phyloP scores from a whole-genome alignment of 768 basidiomycete genomes.

The Melanogaster broomeanus region DNA sequence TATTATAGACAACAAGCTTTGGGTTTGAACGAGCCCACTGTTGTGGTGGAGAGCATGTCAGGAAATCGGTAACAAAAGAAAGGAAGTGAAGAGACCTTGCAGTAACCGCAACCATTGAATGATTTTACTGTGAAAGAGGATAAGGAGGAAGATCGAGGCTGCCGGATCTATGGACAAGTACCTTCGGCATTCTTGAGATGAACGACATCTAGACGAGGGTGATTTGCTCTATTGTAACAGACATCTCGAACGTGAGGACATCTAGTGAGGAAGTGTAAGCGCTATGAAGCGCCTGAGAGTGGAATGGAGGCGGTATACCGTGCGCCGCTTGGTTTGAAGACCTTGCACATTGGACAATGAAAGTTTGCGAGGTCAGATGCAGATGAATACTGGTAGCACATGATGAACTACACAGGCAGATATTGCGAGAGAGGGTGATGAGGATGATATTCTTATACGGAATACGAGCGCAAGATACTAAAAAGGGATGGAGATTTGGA shows the following conservation, averaged over 20 bases:
- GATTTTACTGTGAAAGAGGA: slow-evolving; percentile 56
- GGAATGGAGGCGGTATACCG: slow-evolving; percentile 43
- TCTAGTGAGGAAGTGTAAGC: slow-evolving; percentile 41
- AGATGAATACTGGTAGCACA: slow-evolving; percentile 77
- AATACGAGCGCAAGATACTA: slow-evolving; percentile 23
- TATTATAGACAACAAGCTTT: slow-evolving; percentile 58
- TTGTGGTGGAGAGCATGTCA: slow-evolving; percentile 35
- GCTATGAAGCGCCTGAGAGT: slow-evolving; percentile 14
- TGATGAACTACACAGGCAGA: slow-evolving; percentile 34
- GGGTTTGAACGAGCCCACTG: slow-evolving; percentile 75
- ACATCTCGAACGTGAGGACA: slow-evolving; percentile 77
- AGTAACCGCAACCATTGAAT: slow-evolving; percentile 87
- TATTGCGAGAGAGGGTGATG: slow-evolving; percentile 18
- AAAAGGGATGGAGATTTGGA: slow-evolving; percentile 41
- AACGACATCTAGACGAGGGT: slow-evolving; percentile 77
- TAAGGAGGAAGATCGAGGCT: slow-evolving; percentile 18
- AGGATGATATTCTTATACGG: slow-evolving; percentile 31
- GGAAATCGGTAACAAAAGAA: slow-evolving; percentile 21
- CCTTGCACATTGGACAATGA: slow-evolving; percentile 84
- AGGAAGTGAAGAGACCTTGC: slow-evolving; percentile 61
- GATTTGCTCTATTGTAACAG: slow-evolving; percentile 71
- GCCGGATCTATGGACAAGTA: slow-evolving; percentile 35
- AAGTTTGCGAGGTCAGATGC: slow-evolving; percentile 63
- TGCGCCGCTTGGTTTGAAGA: slow-evolving; percentile 61
- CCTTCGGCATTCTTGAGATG: slow-evolving; percentile 90